Base-by-base conservation (phyloP, 169 alveolate species). In the Prorocentrum cordatum region DNA sequence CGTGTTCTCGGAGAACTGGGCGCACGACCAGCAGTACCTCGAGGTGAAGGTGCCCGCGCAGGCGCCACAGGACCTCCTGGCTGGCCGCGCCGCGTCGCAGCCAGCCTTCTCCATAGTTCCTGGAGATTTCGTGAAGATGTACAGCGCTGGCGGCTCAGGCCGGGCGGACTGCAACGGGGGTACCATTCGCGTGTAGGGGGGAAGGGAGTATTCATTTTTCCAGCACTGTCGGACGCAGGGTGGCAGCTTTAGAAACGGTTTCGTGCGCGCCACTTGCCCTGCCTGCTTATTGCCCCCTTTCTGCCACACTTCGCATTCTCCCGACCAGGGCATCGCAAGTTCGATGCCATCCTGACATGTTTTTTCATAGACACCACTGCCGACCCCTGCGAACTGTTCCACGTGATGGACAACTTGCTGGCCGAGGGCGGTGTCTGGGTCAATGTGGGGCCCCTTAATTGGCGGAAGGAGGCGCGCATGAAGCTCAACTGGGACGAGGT, bases 361-460 rank as follows among this genome's bases (percentile, higher is more conserved):
- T 82, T 82, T 58, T 82, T 82, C 58, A 82, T 82, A 27, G 90
- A 82, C 71, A 82, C 90, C n/a, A 47, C 79, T 14, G 35, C 54
- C 12, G 90, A 82, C 33, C 38, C 54, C 14, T 67, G 32, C 26
- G 66, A 82, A 33, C 90, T 82, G 68, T 62, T 82, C 70, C 61
- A 35, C 32, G 79, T 45, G 20, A 64, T 62, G 90, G 90, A 82
- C 39, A 80, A 80, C 54, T 36, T 62, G 32, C 58, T 82, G 18
- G 70, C 26, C 4, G 90, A 39, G 31, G 90, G 90, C 16, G 90
- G 90, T 38, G 90, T 82, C 18, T 82, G 90, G 90, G 77, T 82
- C 58, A 82, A 82, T 18, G n/a, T 82, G 35, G 90, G 90, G 9
- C 90, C 90, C 4, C 71, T 82, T 54, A 82, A 82, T 36, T 82